Conservation (phyloP, 345 rosid species). For the Turnera subulata region DNA sequence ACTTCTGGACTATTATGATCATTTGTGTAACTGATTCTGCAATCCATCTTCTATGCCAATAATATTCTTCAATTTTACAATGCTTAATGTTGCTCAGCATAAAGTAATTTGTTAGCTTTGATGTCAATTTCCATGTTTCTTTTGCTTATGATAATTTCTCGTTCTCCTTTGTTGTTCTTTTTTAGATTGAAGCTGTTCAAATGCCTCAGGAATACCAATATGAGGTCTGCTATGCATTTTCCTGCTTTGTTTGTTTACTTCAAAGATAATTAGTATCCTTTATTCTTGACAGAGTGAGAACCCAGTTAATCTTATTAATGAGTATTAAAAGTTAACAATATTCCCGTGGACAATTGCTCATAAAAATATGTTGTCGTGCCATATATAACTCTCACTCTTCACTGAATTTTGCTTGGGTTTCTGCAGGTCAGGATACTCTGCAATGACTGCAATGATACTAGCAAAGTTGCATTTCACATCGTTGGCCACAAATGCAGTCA, state of each 20-base stretch:
- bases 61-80: no score
- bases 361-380: not conserved
- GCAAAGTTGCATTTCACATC: constrained; percentile 51
- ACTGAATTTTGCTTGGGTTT: not conserved
- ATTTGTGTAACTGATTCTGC: not conserved
- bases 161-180: not conserved
- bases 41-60: no score
- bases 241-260: not conserved
- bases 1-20: no score
- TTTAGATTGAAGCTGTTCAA: constrained; percentile 44
- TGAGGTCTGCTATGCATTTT: constrained; percentile 40
- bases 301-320: no score
- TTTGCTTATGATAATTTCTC: not conserved
- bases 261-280: no score
- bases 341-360: not conserved
- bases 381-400: not conserved
- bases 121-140: not conserved
- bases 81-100: no score
- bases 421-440: constrained; percentile 66
- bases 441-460: constrained; percentile 64
- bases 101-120: not conserved
- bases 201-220: constrained; percentile 57
- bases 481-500: constrained; percentile 54
- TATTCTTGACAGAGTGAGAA: no score
- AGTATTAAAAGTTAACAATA: no score